Conservation (phyloP, 2,329 filamentous ascomycete genomes). For the Rhinocladiella mackenziei region DNA sequence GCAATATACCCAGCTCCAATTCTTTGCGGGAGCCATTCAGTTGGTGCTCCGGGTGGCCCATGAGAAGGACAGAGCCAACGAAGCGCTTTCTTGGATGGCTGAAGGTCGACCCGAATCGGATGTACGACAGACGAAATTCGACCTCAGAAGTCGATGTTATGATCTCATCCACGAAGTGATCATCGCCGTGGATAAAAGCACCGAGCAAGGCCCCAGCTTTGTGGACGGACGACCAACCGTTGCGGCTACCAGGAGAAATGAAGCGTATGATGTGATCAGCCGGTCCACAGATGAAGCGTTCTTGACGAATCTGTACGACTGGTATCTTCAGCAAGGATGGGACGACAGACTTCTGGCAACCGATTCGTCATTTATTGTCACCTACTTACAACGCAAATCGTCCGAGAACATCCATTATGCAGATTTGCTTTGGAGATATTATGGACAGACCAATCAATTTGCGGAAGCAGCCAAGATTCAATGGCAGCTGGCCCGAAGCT, state of each 20-base stretch:
- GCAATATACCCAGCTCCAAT: slow-evolving; percentile 76
- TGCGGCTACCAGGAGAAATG: slow-evolving; percentile 71
- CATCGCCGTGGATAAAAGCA: slow-evolving; percentile 68
- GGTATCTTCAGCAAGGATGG: slow-evolving; percentile 85
- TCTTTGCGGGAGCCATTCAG: slow-evolving; percentile 90
- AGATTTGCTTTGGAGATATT: slow-evolving; percentile 89
- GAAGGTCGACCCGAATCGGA: slow-evolving; percentile 74
- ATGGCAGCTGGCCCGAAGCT: slow-evolving; percentile 74
- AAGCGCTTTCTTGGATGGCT: slow-evolving; percentile 78
- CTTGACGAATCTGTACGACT: slow-evolving; percentile 93
- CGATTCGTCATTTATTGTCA: slow-evolving; percentile 78
- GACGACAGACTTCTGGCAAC: slow-evolving; percentile 80
- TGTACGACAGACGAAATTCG: slow-evolving; percentile 62
- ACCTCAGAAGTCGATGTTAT: slow-evolving; percentile 74
- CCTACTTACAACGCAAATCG: slow-evolving; percentile 76
- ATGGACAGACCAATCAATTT: slow-evolving; percentile 76
- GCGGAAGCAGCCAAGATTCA: slow-evolving; percentile 87
- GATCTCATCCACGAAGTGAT: slow-evolving; percentile 81
- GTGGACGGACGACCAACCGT: slow-evolving; percentile 75
- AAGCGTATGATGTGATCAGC: slow-evolving; percentile 89
- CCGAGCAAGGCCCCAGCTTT: slow-evolving; percentile 64
- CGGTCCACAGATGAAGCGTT: slow-evolving; percentile 88
- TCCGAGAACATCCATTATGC: slow-evolving; percentile 70
- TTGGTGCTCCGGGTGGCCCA: slow-evolving; percentile 78
- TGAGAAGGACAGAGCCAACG: slow-evolving; percentile 81